phyloP scores from a whole-genome alignment of 768 basidiomycete species.

The Gymnopilus dilepis region DNA sequence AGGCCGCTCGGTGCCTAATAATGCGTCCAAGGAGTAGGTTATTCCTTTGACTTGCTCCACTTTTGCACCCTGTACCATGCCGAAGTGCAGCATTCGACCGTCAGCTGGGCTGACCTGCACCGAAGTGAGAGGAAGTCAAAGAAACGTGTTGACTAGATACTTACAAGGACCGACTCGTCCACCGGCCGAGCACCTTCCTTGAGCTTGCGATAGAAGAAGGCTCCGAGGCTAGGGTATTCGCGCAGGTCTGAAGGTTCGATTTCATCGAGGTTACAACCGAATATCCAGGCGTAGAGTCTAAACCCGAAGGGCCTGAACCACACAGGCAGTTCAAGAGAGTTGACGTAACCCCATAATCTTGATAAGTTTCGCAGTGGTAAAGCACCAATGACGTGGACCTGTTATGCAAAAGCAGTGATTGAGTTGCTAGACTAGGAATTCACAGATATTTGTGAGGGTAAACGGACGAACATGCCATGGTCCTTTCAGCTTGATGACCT shows the following conservation, averaged over 20 bases:
- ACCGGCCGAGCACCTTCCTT: conserved; percentile 85
- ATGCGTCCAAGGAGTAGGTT: conserved; percentile 93
- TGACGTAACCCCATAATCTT: conserved; percentile 94
- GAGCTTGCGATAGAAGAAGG: conserved; percentile 92
- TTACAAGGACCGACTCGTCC: conserved; percentile 72
- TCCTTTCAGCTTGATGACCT: conserved; percentile 81
- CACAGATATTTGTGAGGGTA: neutral
- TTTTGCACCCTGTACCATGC: conserved; percentile 73
- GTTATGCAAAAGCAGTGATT: neutral
- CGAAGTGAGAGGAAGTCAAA: neutral
- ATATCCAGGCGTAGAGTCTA: conserved; percentile 81
- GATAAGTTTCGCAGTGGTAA: conserved; percentile 94
- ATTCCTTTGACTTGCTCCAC: conserved; percentile 99
- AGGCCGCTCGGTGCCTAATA: conserved; percentile 78
- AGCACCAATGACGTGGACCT: conserved; percentile 97
- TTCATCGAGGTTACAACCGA: conserved; percentile 94
- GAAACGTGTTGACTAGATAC: conserved; percentile 22
- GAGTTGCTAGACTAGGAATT: neutral
- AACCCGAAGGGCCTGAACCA: conserved; percentile 94
- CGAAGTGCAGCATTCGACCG: conserved; percentile 91
- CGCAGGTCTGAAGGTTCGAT: conserved; percentile 79
- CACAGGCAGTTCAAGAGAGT: conserved; percentile 89
- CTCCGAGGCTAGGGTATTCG: conserved; percentile 84
- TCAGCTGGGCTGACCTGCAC: conserved; percentile 93
- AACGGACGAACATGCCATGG: conserved; percentile 83